These are phyloP conservation scores for Friedmanniomyces endolithicus DNA, from an alignment of 495 filamentous ascomycete species.

Conservation along the genomic window DNA sequence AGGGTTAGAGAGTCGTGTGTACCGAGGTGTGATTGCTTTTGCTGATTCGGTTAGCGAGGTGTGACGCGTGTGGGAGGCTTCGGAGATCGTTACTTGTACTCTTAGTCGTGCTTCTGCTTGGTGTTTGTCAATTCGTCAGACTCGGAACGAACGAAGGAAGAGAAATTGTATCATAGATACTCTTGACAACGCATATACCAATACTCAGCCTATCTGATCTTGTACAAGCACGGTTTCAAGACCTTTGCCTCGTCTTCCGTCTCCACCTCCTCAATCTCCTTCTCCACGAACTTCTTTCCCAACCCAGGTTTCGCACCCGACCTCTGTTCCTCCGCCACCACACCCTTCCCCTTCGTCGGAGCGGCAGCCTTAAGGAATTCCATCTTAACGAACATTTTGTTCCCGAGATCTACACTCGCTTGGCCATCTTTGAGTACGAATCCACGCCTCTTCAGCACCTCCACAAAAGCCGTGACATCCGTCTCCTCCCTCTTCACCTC, in stretches of 20 bases:
- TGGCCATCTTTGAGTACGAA: conserved; percentile 56
- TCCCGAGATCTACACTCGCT: conserved; percentile 60
- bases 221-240: conserved; percentile 95
- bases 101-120: too few relatives aligned
- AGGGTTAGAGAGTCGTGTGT: conserved; percentile 26
- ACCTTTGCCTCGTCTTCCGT: conserved; percentile 52
- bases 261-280: conserved; percentile 39
- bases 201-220: conserved; percentile 49
- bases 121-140: too few relatives aligned
- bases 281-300: conserved; percentile 30
- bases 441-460: conserved; percentile 62
- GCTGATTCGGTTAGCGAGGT: too few relatives aligned
- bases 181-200: too few relatives aligned
- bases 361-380: conserved; percentile 69
- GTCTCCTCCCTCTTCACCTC: conserved; percentile 45
- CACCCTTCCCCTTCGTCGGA: conserved; percentile 59
- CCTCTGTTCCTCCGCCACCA: conserved; percentile 36
- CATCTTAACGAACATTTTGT: conserved; percentile 99
- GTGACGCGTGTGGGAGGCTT: too few relatives aligned
- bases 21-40: too few relatives aligned
- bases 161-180: too few relatives aligned
- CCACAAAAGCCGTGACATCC: conserved; percentile 77
- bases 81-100: too few relatives aligned
- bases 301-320: conserved; percentile 40
- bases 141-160: too few relatives aligned